Conservation (phyloP, 192 early-diverging fungal species). For the Umbelopsis ramanniana region DNA sequence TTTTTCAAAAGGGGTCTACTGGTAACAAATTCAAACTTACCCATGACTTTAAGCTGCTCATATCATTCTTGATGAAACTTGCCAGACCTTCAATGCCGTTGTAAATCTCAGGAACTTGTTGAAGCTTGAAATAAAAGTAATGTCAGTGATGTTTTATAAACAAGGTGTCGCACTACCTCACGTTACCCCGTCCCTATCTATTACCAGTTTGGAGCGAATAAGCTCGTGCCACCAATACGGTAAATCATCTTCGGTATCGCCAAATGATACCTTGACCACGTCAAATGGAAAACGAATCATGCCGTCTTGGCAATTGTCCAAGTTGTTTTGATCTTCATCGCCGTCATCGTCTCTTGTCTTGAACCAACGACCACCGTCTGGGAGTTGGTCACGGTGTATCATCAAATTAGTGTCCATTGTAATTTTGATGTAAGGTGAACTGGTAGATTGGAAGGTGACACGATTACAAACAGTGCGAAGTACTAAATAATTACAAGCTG, state of each 20-base stretch:
- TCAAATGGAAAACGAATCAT: neutral
- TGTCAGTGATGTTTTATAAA: neutral
- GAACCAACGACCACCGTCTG: neutral
- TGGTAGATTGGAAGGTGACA: constrained; percentile 10
- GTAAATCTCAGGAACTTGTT: constrained; percentile 2
- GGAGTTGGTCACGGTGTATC: neutral
- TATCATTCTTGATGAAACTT: constrained; percentile 10
- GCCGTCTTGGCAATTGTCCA: neutral
- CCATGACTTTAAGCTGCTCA: neutral
- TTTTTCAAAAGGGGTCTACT: neutral
- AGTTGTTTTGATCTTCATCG: neutral
- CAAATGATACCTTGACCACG: constrained; percentile 17
- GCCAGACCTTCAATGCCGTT: constrained; percentile 1
- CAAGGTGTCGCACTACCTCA: neutral
- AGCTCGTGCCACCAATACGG: constrained; percentile 18
- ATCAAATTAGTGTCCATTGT: constrained; percentile 10
- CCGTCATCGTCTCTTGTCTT: neutral
- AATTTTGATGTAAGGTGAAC: neutral
- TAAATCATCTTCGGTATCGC: neutral
- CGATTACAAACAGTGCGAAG: constrained; percentile 6
- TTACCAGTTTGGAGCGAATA: neutral
- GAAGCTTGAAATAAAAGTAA: neutral
- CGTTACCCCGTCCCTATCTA: too few relatives aligned
- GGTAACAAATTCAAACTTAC: neutral
- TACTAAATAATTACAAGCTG: neutral